Conservation (phyloP, 2,329 filamentous ascomycete genomes). For the Karstenula rhodostoma region DNA sequence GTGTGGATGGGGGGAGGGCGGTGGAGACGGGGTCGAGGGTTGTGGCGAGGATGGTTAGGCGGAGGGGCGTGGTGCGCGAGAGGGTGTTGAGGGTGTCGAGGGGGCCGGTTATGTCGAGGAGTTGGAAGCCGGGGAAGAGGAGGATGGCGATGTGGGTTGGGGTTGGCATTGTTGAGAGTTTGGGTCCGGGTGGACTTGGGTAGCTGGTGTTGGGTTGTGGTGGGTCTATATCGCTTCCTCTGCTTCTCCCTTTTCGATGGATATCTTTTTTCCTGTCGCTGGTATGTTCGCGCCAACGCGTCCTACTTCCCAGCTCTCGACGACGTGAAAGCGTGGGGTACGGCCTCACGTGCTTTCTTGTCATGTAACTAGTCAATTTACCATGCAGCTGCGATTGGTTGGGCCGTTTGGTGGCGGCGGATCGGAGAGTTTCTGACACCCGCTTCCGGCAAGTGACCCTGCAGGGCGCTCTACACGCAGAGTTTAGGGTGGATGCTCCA, state of each 20-base stretch:
- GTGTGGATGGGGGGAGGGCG: constrained; percentile 26
- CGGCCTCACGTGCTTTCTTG: background rate
- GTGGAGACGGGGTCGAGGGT: constrained; percentile 48
- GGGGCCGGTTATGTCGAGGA: constrained; percentile 53
- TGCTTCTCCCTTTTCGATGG: background rate
- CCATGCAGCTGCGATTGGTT: background rate
- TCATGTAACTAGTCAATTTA: background rate
- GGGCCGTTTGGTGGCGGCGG: background rate
- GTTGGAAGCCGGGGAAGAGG: constrained; percentile 50
- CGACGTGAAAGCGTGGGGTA: background rate
- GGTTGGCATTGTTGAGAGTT: constrained; percentile 2
- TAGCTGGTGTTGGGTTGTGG: background rate
- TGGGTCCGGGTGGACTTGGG: background rate
- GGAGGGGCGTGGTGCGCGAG: constrained; percentile 33
- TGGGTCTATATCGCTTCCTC: background rate
- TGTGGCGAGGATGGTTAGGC: constrained; percentile 45
- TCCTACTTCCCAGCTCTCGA: no score
- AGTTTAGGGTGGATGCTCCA: background rate
- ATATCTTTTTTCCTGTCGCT: background rate
- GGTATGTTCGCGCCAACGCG: no score
- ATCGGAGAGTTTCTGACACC: constrained; percentile 8
- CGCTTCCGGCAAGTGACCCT: constrained; percentile 7
- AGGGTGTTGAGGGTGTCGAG: constrained; percentile 56
- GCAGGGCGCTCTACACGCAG: background rate
- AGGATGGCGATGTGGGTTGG: constrained; percentile 44